Evolutionary conservation across 2,329 filamentous ascomycete species (phyloP).

Genomic region (Pestalotiopsis sp.): DNA sequence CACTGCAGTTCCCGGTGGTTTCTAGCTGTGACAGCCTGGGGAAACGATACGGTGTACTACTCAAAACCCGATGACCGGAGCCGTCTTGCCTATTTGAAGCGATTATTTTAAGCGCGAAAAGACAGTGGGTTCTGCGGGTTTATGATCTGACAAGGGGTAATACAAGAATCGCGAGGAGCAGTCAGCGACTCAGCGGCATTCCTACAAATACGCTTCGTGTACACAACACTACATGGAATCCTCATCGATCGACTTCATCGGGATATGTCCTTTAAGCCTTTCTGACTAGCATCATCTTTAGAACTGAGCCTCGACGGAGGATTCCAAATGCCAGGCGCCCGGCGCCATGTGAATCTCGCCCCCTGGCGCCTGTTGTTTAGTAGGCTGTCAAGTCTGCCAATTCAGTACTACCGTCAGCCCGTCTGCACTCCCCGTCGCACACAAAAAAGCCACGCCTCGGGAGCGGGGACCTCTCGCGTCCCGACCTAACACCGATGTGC

Average conservation of each 20-base stretch:
- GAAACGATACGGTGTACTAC: not conserved
- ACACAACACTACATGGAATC: not conserved
- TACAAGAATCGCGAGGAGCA: not conserved
- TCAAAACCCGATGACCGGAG: not conserved
- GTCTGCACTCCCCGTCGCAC: not conserved
- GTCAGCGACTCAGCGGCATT: not conserved
- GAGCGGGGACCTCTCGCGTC: conserved; percentile 8
- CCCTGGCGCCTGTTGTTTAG: not conserved
- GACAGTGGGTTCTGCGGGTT: not conserved
- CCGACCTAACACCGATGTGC: conserved; percentile 7
- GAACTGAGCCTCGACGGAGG: too few species aligned
- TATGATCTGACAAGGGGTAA: not conserved
- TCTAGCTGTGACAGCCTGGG: not conserved
- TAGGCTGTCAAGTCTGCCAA: not conserved
- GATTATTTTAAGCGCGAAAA: not conserved
- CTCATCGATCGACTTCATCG: not conserved
- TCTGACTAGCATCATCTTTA: too few species aligned
- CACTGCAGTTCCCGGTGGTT: not conserved
- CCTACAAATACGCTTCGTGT: not conserved
- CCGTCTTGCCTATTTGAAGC: not conserved
- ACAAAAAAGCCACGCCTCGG: not conserved
- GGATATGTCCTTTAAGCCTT: too few species aligned
- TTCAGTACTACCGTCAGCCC: not conserved
- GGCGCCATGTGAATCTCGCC: too few species aligned
- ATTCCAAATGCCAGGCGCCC: too few species aligned